These are phyloP conservation scores for Auriscalpium microsporum DNA, from an alignment of 768 basidiomycete species.

Conservation along the genomic window DNA sequence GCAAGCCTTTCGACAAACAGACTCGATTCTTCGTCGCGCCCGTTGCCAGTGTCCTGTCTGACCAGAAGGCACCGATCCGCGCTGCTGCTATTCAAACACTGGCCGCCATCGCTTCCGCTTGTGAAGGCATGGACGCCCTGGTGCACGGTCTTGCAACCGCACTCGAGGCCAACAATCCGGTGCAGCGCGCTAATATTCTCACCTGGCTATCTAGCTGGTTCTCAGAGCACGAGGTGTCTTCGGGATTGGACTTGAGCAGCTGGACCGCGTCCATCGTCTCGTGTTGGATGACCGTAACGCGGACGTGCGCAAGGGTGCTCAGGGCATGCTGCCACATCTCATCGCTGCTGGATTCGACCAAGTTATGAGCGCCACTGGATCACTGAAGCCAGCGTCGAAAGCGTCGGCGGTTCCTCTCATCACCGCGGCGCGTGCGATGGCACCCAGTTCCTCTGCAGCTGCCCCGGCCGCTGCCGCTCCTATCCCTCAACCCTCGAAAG, in stretches of 20 bases:
- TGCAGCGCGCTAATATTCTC: constrained; percentile 73
- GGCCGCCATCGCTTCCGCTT: constrained; percentile 74
- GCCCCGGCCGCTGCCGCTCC: constrained; percentile 18
- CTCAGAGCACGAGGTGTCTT: constrained; percentile 48
- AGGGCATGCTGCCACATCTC: constrained; percentile 68
- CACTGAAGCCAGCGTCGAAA: constrained; percentile 87
- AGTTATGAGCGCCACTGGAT: constrained; percentile 78
- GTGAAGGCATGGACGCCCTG: constrained; percentile 79
- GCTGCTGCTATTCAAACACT: constrained; percentile 70
- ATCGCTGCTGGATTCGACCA: constrained; percentile 76
- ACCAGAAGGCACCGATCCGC: constrained; percentile 87
- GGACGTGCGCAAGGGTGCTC: constrained; percentile 89
- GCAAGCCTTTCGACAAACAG: constrained; percentile 90
- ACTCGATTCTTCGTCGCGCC: constrained; percentile 67
- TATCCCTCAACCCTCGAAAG: constrained; percentile 13
- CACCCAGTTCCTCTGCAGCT: constrained; percentile 12
- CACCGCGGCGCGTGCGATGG: constrained; percentile 57
- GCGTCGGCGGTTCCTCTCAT: constrained; percentile 79
- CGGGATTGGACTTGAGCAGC: constrained; percentile 57
- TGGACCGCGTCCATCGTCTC: constrained; percentile 60
- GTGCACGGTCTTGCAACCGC: constrained; percentile 68
- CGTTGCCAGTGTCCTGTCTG: constrained; percentile 77
- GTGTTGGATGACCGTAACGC: constrained; percentile 84
- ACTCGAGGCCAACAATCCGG: constrained; percentile 80
- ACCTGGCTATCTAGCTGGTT: constrained; percentile 78